These are phyloP conservation scores for Stenocarpella maydis DNA, from an alignment of 2,329 filamentous ascomycete genomes.

Conservation along the genomic window DNA sequence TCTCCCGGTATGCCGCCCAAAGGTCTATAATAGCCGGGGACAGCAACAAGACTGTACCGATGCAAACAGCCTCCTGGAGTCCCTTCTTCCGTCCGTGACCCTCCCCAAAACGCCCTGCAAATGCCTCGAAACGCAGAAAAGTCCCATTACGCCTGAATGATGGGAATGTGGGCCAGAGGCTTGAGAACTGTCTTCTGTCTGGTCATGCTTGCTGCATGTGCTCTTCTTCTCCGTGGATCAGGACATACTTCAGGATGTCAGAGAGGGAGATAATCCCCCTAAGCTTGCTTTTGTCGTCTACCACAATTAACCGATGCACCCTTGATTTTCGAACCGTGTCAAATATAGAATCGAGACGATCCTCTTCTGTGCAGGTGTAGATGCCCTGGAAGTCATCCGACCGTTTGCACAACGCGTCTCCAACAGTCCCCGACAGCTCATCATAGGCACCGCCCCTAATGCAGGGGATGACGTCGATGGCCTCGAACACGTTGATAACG, in stretches of 20 bases:
- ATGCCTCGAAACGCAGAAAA: constrained; percentile 36
- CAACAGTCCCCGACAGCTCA: constrained; percentile 84
- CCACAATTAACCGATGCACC: constrained; percentile 90
- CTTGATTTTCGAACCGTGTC: constrained; percentile 95
- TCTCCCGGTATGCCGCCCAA: constrained; percentile 11
- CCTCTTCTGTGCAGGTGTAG: constrained; percentile 91
- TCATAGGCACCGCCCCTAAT: constrained; percentile 95
- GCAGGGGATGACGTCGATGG: constrained; percentile 94
- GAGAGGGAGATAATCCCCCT: constrained; percentile 92
- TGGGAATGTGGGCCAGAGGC: constrained; percentile 14
- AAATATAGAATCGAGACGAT: constrained; percentile 94
- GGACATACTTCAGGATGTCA: constrained; percentile 94
- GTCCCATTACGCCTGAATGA: constrained; percentile 14
- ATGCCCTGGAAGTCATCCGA: constrained; percentile 94
- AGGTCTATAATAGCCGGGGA: constrained; percentile 26
- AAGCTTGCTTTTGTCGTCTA: constrained; percentile 87
- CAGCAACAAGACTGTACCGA: constrained; percentile 29
- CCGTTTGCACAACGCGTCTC: constrained; percentile 86
- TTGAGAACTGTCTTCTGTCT: constrained; percentile 20
- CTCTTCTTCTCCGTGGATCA: constrained; percentile 78
- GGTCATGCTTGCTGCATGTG: constrained; percentile 42
- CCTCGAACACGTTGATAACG: constrained; percentile 96
- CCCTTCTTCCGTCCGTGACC: constrained; percentile 29
- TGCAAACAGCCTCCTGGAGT: constrained; percentile 32
- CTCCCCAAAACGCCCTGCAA: constrained; percentile 35